Evolutionary conservation across 345 rosid genomes (phyloP), one percentile per base, ranked within the genome.

Genomic region (Barbarea vulgaris): DNA sequence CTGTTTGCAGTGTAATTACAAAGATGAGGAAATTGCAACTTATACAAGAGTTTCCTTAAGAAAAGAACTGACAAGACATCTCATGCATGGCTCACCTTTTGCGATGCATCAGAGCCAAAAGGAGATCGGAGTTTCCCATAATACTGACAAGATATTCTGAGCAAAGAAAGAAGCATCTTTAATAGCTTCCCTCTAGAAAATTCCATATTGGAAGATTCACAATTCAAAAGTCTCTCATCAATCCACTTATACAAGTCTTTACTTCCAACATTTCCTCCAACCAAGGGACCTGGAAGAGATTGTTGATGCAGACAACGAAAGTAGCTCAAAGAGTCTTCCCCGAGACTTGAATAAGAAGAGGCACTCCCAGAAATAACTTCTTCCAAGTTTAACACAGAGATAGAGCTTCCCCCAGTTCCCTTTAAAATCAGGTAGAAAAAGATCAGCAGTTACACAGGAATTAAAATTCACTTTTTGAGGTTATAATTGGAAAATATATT

Each of bases 71-170:
- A 42, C 22, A 54, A 63, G 61, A 52, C 5, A 69, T 61, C 19
- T 61, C 34, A 34, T n/a, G 14, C 18, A 21, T 10, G 24, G 58
- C 66, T 80, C 80, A 95, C 97, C 96, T 81, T 89, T 76, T 83
- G 61, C 19, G 82, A 25, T 31, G 77, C 76, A 63, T 96, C 98
- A 54, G 83, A 62, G 46, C 97, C 96, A 65, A 89, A 96, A 79
- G 99, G 93, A 78, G 97, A 89, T 54, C 97, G 86, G 64, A 96
- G 90, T 87, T 93, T 96, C 72, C 98, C 99, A 80, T 96, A 96
- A 83, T 89, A 93, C 84, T 89, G 94, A 77, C 87, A 93, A 57
- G 91, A 93, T 78, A 96, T 85, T 83, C 89, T 96, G 28, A 93
- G 96, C 85, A 96, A 82, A 67, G 96, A 91, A 55, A 96, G 88